Evolutionary conservation across 1,139 yeast genomes (phyloP).

Genomic region (Sugiyamaella neomexicana): DNA sequence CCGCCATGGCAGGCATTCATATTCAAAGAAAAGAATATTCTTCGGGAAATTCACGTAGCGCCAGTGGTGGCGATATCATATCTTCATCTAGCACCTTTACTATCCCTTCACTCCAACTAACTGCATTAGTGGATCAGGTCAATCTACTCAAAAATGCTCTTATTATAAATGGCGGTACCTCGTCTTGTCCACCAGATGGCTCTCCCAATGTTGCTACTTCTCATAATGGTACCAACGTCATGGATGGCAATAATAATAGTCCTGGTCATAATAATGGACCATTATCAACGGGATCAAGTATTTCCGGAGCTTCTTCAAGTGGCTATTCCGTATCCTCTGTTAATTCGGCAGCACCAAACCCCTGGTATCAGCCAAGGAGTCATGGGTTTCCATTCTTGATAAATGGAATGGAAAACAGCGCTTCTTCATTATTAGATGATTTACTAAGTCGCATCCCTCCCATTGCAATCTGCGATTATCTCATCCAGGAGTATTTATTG

Average conservation of each 20-base stretch:
- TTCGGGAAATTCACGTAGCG: not conserved
- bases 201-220: not conserved
- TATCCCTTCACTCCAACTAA: constrained; percentile 19
- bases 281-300: not conserved
- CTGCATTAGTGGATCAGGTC: constrained; percentile 19
- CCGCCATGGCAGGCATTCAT: constrained; percentile 15
- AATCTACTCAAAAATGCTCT: constrained; percentile 18
- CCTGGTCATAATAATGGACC: not conserved
- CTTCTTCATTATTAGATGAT: constrained; percentile 5
- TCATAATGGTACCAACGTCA: not conserved
- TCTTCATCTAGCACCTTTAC: constrained; percentile 1
- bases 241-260: not conserved
- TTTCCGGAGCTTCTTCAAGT: not conserved
- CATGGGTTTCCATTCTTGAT: constrained; percentile 11
- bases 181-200: not conserved
- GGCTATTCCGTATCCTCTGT: not conserved
- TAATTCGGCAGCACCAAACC: not conserved
- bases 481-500: constrained; percentile 14
- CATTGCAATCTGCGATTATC: constrained; percentile 17
- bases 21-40: constrained; percentile 3
- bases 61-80: constrained; percentile 2
- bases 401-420: not conserved
- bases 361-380: constrained; percentile 10
- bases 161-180: constrained; percentile 2
- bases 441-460: constrained; percentile 16